Base-by-base conservation (phyloP, 2,329 filamentous ascomycete genomes). In the Epichloe bromicola region DNA sequence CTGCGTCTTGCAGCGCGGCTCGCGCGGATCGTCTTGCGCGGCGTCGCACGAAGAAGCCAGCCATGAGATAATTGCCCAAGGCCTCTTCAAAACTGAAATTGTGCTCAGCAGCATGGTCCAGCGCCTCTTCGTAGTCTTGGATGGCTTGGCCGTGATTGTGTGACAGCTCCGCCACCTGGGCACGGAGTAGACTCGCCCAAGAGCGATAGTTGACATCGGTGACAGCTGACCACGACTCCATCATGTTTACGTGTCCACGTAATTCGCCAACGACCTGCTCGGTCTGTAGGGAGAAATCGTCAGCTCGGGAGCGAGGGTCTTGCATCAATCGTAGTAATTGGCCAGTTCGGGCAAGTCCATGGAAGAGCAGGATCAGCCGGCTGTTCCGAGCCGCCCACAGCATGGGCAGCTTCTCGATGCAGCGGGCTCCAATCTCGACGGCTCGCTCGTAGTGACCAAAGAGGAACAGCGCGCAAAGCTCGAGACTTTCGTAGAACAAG, bases 51-150 rank as follows among this genome's bases (percentile, higher is more conserved):
- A 88, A 79, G 61, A 81, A 83, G 10, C 83, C 83, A 2, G 81
- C 85, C 69, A 89, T 84, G 33, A 89, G 70, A 61, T 87, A 86
- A 60, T 85, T 84, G 15, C 80, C 79, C 2, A 88, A 71, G 0
- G 83, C 86, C 63, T 89, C 84, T 54, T 90, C 86, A 47, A 88
- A 76, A 2, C 76, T 60, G 55, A 86, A 84, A 42, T 74, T 74
- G 57, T 87, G 75, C 51, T 85, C 74, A 19, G 85, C 74, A 12
- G 83, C 79, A 59, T 89, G 85, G 58, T 90, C 85, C 52, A 89
- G 67, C 6, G 82, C 80, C 54, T 79, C 73, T 61, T 91, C 86
- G 59, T 88, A 90, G 43, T 76, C 69, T 23, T 70, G 70, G 36
- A 89, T 72, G 7, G 83, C 80, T 2, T 65, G 61, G 3, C 78